Conservation (phyloP, 2,329 filamentous ascomycete genomes). For the Tothia fuscella region DNA sequence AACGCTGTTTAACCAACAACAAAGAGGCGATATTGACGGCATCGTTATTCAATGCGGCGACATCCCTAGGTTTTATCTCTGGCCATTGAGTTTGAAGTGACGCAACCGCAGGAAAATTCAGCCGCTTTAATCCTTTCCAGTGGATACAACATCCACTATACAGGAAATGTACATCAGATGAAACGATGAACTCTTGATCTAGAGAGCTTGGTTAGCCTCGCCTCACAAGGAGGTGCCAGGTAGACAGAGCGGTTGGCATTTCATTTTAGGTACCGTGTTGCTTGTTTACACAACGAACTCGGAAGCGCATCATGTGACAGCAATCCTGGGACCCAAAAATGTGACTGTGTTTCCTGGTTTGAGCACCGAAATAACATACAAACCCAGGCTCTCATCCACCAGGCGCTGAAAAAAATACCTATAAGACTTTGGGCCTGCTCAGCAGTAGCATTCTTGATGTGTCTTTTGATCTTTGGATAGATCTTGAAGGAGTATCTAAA, state of each 20-base stretch:
- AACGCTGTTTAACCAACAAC: background rate
- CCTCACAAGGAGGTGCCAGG: no score
- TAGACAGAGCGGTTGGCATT: no score
- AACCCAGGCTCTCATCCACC: background rate
- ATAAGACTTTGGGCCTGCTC: background rate
- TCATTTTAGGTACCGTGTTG: no score
- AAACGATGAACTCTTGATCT: background rate
- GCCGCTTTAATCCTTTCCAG: background rate
- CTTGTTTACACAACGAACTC: no score
- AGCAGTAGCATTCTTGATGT: background rate
- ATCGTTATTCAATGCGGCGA: background rate
- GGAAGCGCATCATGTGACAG: no score
- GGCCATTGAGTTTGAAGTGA: background rate
- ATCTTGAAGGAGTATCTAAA: background rate
- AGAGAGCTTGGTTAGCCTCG: no score
- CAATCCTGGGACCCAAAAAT: no score
- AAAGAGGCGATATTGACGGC: background rate
- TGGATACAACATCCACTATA: background rate
- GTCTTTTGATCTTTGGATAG: background rate
- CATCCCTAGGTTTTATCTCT: background rate
- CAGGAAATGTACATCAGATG: background rate
- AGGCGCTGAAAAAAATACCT: background rate
- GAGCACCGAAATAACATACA: no score
- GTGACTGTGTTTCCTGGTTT: no score
- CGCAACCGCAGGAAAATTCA: background rate